Conservation (phyloP, 345 rosid genomes). For the Aquilaria yunnanensis region DNA sequence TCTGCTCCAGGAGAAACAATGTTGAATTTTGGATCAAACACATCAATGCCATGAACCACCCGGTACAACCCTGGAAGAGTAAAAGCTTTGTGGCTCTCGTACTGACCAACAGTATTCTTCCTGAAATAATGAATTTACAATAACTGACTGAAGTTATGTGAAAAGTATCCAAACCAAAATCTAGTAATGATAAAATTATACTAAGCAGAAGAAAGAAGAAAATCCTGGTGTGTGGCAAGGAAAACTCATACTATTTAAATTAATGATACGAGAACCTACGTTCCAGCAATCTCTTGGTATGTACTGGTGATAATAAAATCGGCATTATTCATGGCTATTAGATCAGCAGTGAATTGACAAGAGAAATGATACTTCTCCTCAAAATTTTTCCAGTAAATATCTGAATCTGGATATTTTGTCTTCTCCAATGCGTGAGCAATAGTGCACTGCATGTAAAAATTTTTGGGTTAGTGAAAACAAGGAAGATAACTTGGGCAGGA, state of each 20-base stretch:
- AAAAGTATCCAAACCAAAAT: not conserved
- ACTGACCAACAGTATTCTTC: constrained; percentile 95
- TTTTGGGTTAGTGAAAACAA: constrained; percentile 10
- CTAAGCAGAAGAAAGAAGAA: not conserved
- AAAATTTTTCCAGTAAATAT: constrained; percentile 93
- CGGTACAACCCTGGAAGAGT: constrained; percentile 92
- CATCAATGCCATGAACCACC: constrained; percentile 95
- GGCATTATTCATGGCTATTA: constrained; percentile 93
- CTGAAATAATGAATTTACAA: constrained; percentile 32
- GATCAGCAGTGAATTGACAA: constrained; percentile 96
- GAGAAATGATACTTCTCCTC: constrained; percentile 95
- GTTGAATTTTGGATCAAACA: constrained; percentile 96
- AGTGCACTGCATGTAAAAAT: constrained; percentile 62
- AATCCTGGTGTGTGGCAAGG: not conserved
- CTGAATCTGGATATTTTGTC: constrained; percentile 98
- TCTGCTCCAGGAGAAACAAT: constrained; percentile 99
- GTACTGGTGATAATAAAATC: constrained; percentile 99
- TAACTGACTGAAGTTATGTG: constrained; percentile 13
- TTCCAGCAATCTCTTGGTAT: constrained; percentile 97
- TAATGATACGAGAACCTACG: constrained; percentile 45
- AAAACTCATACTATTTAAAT: no score
- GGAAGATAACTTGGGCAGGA: no score
- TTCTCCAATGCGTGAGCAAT: constrained; percentile 99
- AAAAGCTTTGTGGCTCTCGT: constrained; percentile 90
- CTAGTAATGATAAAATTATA: not conserved